Conservation (phyloP, 202 grass and related monocot species). For the Setaria viridis region DNA sequence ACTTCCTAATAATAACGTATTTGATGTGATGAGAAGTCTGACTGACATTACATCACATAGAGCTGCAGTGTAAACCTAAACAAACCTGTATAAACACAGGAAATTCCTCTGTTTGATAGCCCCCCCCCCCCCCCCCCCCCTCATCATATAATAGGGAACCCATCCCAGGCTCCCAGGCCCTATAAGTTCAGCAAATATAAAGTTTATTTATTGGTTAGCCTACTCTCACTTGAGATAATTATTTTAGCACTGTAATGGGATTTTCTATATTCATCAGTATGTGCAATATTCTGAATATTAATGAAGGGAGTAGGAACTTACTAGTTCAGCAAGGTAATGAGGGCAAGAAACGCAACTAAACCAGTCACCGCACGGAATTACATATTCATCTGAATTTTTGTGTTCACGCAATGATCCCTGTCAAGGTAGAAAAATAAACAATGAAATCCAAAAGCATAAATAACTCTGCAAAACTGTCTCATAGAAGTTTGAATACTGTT, state of each 20-base stretch:
- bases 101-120: not conserved
- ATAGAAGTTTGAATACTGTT: not conserved
- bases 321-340: constrained; percentile 92
- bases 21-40: not conserved
- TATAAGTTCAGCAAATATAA: not conserved
- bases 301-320: constrained; percentile 47
- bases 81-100: not conserved
- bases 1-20: not conserved
- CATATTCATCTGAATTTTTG: constrained; percentile 78
- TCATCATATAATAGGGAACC: not conserved
- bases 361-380: constrained; percentile 86
- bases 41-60: not conserved
- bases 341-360: constrained; percentile 81
- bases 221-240: constrained; percentile 16
- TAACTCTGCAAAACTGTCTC: not conserved
- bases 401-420: constrained; percentile 83
- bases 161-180: no score
- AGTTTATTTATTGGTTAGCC: not conserved
- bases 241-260: not conserved
- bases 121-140: no score
- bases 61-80: constrained; percentile 30
- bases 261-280: not conserved
- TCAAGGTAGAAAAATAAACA: constrained; percentile 35
- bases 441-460: constrained; percentile 22
- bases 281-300: constrained; percentile 34